Evolutionary conservation across 139 green algal species (phyloP), one percentile per base, ranked within the genome.

Genomic region (Volvox africanus): DNA sequence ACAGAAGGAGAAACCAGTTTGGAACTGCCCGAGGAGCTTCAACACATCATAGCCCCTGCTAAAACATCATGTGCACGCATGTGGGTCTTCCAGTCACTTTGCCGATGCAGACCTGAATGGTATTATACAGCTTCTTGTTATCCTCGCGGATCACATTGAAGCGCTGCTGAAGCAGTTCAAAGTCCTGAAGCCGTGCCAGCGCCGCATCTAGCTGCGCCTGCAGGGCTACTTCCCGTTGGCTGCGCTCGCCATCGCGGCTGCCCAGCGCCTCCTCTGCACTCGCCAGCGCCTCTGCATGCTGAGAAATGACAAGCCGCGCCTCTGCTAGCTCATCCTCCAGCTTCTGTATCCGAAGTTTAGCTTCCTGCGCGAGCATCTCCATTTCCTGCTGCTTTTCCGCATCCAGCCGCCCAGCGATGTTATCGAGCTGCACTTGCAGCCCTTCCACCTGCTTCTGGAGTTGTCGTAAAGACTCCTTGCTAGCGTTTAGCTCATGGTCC

Each of bases 81-180:
- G 44, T 55, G 44, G 44, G 44, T 9, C 44, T 9, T 55, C 9
- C 44, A 55, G 44, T 55, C 44, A 9, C 44, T 55, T 55, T 55
- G 44, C 44, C 9, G 9, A 55, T 61, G 32, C 80, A 14, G 2
- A 90, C 86, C 91, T 98, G 97, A 28, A 99, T 95, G 61, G 93
- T 93, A 91, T 99, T 99, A 92, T 99, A 98, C 82, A 99, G 94
- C 84, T 93, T 87, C 1, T 93, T 87, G 93, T 99, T 99, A 89
- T 99, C 96, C 87, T 97, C 91, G 28, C 92, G 79, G n/a, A 94
- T 73, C 2, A 26, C 37, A 35, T 37, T 81, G 83, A 91, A 94
- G 18, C 79, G 89, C 83, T 97, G 93, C 62, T 92, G 9, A 2
- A 93, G 22, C 16, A 36, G 2, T 28, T 20, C n/a, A 18, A 61